Evolutionary conservation across 345 rosid species (phyloP), one percentile per base, ranked within the genome.

Genomic region (Gossypium anomalum): DNA sequence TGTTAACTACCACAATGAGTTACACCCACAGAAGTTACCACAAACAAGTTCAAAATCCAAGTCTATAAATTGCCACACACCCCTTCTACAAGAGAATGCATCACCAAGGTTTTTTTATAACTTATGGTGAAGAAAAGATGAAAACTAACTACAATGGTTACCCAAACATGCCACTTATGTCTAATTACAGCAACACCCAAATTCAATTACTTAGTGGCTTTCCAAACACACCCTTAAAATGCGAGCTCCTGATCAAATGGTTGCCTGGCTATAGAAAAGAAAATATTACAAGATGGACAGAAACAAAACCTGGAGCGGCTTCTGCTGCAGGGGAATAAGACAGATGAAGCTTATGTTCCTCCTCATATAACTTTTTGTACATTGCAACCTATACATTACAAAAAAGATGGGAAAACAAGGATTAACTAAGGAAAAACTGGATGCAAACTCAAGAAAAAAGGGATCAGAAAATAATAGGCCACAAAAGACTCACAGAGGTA

Each of bases 351-450:
- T 87, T 94, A 23, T 91, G 97, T 64, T 91, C 98, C 85, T 94
- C 97, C 80, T 94, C 98, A 76, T 91, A 94, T 52, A 94, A 76
- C 79, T 91, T 89, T 82, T 87, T 94, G 79, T 94, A 94, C 98
- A 89, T 89, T 38, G 94, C 91, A 83, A 94, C 98, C 98, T 94
- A 77, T 62, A 23, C 45, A 38, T 22, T 22, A 71, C 19, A 45
- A 22, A 45, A 70, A 70, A 55, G 74, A 20, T 64, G 44, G 43
- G 27, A 11, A 55, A 22, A 23, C 8, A 74, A 45, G 13, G 2
- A 61, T 6, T 19, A 16, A 77, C 44, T 22, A 48, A 15, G 22
- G n/a, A 64, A 48, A 48, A 72, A 45, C 44, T 20, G 38, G 41
- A 78, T 51, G 49, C 22, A 69, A 16, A 25, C 25, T 52, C 20